These are phyloP conservation scores for Suillus discolor DNA, from an alignment of 768 basidiomycete species.

Conservation along the genomic window DNA sequence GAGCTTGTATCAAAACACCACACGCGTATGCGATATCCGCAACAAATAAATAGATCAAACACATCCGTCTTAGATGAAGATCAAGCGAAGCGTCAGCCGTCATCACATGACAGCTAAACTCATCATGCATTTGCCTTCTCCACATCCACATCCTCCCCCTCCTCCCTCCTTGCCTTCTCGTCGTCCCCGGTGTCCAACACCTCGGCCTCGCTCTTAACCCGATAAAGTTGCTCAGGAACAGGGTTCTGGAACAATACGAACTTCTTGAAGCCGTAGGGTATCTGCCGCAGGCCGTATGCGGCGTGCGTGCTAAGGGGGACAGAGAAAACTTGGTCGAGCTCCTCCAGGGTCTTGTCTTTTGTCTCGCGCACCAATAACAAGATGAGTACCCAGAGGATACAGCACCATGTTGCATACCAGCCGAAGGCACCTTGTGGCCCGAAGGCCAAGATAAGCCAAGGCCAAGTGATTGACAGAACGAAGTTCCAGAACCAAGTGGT, in stretches of 20 bases:
- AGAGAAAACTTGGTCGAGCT: constrained; percentile 51
- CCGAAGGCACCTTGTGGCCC: constrained; percentile 72
- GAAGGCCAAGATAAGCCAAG: constrained; percentile 63
- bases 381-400: constrained; percentile 56
- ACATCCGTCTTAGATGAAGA: not conserved
- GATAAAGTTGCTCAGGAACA: constrained; percentile 39
- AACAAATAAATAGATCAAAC: not conserved
- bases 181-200: constrained; percentile 12
- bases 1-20: too few species aligned
- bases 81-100: not conserved
- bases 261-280: constrained; percentile 55
- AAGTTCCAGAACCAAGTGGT: constrained; percentile 66
- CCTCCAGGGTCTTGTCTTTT: constrained; percentile 67
- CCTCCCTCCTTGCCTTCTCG: constrained; percentile 11
- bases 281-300: constrained; percentile 56
- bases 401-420: constrained; percentile 68
- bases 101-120: not conserved
- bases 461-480: constrained; percentile 70
- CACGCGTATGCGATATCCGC: not conserved
- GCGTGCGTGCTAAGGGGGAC: constrained; percentile 59
- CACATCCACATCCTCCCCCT: constrained; percentile 14
- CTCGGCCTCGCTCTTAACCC: constrained; percentile 37
- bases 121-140: constrained; percentile 8
- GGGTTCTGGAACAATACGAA: constrained; percentile 41
- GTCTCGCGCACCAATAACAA: constrained; percentile 72